Evolutionary conservation across 2,329 filamentous ascomycete genomes (phyloP).

Genomic region (Trichoderma lentiforme): DNA sequence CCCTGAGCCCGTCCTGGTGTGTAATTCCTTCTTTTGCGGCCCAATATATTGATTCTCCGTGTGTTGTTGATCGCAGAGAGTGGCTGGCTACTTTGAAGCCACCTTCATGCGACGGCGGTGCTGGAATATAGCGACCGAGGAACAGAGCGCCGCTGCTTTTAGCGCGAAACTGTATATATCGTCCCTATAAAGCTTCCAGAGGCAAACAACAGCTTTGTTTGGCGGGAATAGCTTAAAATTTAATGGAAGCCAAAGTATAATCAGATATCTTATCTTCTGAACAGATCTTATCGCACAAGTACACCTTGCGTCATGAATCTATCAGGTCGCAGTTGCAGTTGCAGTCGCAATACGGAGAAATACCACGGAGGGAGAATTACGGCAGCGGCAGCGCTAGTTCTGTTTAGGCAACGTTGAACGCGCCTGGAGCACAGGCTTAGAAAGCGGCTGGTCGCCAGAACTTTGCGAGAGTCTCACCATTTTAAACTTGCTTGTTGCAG

Average conservation of each 20-base stretch:
- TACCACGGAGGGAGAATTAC: not conserved
- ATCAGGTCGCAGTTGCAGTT: not conserved
- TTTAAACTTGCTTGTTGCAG: not conserved
- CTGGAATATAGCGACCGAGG: not conserved
- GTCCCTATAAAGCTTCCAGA: not conserved
- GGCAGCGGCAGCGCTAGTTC: constrained; percentile 1
- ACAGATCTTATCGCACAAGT: not conserved
- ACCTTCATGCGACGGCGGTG: constrained; percentile 5
- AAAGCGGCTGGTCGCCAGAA: not conserved
- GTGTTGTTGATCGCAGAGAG: not conserved
- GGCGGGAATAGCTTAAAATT: not conserved
- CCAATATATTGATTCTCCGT: not conserved
- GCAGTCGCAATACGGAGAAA: not conserved
- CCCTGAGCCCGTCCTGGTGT: not conserved
- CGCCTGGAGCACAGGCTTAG: not conserved
- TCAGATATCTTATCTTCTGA: not conserved
- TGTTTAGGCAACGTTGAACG: not conserved
- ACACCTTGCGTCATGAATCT: not conserved
- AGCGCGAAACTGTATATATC: not conserved
- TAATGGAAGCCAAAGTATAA: not conserved
- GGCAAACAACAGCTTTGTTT: not conserved
- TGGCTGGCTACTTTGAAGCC: not conserved
- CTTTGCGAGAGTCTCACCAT: constrained; percentile 8
- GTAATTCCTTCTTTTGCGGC: not conserved
- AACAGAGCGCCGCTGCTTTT: constrained; percentile 14